These are phyloP conservation scores for Magnaporthales sp. DNA, from an alignment of 2,329 filamentous ascomycete genomes.

Conservation along the genomic window DNA sequence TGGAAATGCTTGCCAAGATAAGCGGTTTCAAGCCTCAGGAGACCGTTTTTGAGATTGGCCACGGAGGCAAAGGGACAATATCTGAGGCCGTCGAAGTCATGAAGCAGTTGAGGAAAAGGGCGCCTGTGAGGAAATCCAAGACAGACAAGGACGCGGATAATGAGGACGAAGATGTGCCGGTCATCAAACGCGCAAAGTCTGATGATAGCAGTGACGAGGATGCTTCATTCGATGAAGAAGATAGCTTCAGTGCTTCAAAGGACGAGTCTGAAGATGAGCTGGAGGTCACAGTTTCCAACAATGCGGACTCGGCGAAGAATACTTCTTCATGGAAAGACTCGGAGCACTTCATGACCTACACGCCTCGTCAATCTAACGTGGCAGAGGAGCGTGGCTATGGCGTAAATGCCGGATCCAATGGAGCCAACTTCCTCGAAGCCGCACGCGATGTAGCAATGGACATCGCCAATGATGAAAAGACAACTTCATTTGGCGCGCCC, in stretches of 20 bases:
- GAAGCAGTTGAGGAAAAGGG: slow-evolving; percentile 61
- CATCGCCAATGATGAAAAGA: slow-evolving; percentile 77
- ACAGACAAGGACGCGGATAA: slow-evolving; percentile 24
- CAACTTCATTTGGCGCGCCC: slow-evolving; percentile 68
- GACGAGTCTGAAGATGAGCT: slow-evolving; percentile 54
- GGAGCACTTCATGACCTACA: slow-evolving; percentile 96
- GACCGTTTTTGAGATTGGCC: slow-evolving; percentile 90
- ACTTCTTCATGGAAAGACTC: slow-evolving; percentile 62
- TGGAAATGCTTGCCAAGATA: slow-evolving; percentile 81
- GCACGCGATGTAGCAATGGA: slow-evolving; percentile 90
- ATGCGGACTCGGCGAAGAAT: slow-evolving; percentile 27
- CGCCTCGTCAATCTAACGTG: slow-evolving; percentile 67
- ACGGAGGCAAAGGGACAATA: slow-evolving; percentile 54
- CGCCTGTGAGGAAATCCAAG: slow-evolving; percentile 43
- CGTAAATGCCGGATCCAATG: slow-evolving; percentile 73
- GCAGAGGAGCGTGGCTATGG: slow-evolving; percentile 91
- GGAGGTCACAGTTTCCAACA: slow-evolving; percentile 62
- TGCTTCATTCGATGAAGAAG: slow-evolving; percentile 26
- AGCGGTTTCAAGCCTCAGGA: slow-evolving; percentile 84
- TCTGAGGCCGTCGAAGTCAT: slow-evolving; percentile 67
- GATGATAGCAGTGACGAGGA: slow-evolving; percentile 20
- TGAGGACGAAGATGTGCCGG: slow-evolving; percentile 32
- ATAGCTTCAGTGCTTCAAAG: slow-evolving; percentile 30
- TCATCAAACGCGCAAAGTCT: slow-evolving; percentile 16
- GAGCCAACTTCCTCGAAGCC: slow-evolving; percentile 73